phyloP scores from a whole-genome alignment of 805 yeast species.

The Ogataea pilisensis region DNA sequence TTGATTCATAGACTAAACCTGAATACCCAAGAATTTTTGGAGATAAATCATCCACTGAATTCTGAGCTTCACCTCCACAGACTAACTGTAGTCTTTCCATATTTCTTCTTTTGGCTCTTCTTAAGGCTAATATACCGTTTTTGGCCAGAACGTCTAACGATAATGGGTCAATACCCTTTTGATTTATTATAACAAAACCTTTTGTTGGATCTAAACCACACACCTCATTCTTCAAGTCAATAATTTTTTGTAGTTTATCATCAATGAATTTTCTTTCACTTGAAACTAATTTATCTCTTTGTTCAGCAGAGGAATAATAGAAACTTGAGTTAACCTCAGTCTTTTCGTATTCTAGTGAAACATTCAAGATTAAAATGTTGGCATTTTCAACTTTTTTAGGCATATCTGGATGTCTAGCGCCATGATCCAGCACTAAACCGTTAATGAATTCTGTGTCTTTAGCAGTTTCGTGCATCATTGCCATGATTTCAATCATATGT shows the following conservation, averaged over 20 bases:
- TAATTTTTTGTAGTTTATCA: conserved; percentile 84
- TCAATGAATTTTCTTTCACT: conserved; percentile 93
- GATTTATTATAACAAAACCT: conserved; percentile 92
- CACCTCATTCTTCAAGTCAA: conserved; percentile 89
- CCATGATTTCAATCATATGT: conserved; percentile 97
- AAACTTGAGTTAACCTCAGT: conserved; percentile 97
- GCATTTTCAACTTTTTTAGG: conserved; percentile 86
- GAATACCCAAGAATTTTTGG: conserved; percentile 81
- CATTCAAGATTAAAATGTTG: conserved; percentile 80
- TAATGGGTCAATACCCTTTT: conserved; percentile 98
- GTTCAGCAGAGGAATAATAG: conserved; percentile 91
- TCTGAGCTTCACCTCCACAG: conserved; percentile 97
- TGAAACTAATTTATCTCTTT: conserved; percentile 90
- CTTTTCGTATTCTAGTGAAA: conserved; percentile 93
- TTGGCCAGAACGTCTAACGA: conserved; percentile 91
- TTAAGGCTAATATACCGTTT: conserved; percentile 85
- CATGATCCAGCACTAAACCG: conserved; percentile 95
- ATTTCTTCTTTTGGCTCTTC: conserved; percentile 98
- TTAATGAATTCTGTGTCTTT: conserved; percentile 76
- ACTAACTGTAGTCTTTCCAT: conserved; percentile 97
- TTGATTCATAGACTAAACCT: conserved; percentile 86
- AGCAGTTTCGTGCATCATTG: conserved; percentile 91
- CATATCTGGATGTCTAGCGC: conserved; percentile 99
- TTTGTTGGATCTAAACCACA: conserved; percentile 69
- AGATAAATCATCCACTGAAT: conserved; percentile 88